A percentile compares a stretch with the other conserved stretches of the same genome.
phyloP scores from a whole-genome alignment of 176 grass and related monocot genomes.

The Cocos nucifera region DNA sequence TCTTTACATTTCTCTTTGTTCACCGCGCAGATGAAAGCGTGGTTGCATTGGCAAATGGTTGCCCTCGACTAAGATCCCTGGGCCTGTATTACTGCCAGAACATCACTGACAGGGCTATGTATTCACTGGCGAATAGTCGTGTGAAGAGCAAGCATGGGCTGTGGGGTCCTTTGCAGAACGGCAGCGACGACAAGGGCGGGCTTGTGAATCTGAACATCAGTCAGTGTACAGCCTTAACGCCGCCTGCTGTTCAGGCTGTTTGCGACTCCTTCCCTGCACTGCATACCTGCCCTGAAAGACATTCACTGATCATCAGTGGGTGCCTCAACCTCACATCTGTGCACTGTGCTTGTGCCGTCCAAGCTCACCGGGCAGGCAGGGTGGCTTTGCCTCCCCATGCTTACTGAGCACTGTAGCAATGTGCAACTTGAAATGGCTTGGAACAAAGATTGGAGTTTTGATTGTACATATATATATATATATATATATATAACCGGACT shows the following conservation, averaged over 20 bases:
- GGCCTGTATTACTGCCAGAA: conserved; percentile 90
- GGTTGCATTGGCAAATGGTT: conserved; percentile 48
- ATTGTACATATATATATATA: no score
- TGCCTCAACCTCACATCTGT: conserved; percentile 87
- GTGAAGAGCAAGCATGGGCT: conserved; percentile 34
- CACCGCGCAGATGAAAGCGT: conserved; percentile 61
- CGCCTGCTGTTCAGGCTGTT: conserved; percentile 67
- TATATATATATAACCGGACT: no score
- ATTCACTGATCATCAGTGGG: conserved; percentile 85
- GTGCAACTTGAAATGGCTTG: no score
- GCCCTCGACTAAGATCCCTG: conserved; percentile 51
- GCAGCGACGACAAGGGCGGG: conserved; percentile 23
- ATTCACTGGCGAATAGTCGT: conserved; percentile 61
- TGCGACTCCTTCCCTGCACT: conserved; percentile 77
- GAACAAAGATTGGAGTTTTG: no score
- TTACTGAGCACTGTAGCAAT: conserved; percentile 23
- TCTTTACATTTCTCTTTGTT: no score
- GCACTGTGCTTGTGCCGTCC: conserved; percentile 64
- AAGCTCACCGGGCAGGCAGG: conserved; percentile 39
- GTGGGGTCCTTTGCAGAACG: conserved; percentile 21
- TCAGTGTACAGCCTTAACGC: conserved; percentile 83
- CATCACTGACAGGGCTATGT: conserved; percentile 82
- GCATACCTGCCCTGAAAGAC: conserved; percentile 68
- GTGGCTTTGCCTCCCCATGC: conserved; percentile 41
- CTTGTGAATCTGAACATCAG: conserved; percentile 77